These are phyloP conservation scores for Talaromyces sp. DNA, from an alignment of 2,329 filamentous ascomycete genomes.

Conservation along the genomic window DNA sequence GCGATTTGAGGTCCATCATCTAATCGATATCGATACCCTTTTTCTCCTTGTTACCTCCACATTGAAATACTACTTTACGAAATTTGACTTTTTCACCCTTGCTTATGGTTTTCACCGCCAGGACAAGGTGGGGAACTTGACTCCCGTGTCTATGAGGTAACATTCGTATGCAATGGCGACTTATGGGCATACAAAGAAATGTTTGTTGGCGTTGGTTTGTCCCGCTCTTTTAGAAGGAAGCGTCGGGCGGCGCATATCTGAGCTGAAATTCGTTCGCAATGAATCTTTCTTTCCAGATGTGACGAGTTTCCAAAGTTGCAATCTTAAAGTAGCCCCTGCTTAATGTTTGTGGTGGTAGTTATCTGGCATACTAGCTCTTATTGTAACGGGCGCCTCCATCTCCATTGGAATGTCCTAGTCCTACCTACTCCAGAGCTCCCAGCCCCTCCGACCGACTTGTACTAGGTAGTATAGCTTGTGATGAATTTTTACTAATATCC, in stretches of 20 bases:
- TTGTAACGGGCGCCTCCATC: too few species aligned
- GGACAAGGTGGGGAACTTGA: slow-evolving; percentile 8
- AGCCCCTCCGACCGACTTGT: too few species aligned
- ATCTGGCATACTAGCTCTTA: too few species aligned
- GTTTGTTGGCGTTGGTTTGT: slow-evolving; percentile 16
- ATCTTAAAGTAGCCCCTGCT: neutral
- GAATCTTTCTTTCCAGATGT: slow-evolving; percentile 4
- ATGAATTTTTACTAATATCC: too few species aligned
- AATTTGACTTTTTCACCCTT: slow-evolving; percentile 18
- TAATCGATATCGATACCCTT: slow-evolving; percentile 36
- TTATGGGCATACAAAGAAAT: slow-evolving; percentile 13
- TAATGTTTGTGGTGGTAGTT: too few species aligned
- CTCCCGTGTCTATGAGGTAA: slow-evolving; percentile 13
- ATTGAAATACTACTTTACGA: neutral
- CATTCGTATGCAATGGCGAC: slow-evolving; percentile 15
- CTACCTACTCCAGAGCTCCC: too few species aligned
- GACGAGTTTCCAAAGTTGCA: neutral
- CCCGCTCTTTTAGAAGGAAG: slow-evolving; percentile 17
- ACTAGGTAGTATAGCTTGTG: too few species aligned
- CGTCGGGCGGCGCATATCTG: slow-evolving; percentile 23
- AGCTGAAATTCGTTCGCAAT: slow-evolving; percentile 23
- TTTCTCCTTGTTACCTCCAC: slow-evolving; percentile 16
- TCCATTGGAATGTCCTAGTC: too few species aligned
- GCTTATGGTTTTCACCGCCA: slow-evolving; percentile 22
- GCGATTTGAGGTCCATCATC: slow-evolving; percentile 12